Base-by-base conservation (phyloP, 805 yeast species). In the Yarrowia sp. region DNA sequence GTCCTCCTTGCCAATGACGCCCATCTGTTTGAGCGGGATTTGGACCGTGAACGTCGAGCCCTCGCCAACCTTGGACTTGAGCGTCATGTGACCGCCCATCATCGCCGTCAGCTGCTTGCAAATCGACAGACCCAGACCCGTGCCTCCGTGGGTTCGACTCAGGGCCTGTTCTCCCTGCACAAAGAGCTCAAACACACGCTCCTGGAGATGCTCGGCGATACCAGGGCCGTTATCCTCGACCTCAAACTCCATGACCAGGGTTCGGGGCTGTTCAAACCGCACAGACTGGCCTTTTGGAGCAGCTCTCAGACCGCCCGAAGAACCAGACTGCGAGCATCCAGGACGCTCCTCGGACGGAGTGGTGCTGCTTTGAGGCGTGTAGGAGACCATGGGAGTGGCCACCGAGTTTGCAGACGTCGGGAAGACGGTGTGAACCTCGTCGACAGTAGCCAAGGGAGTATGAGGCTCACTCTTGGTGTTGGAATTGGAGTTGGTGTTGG, bases 101-200 rank as follows among this genome's bases (percentile, higher is more conserved):
- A 92, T 85, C 19, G 84, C 85, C 0, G 97, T 96, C 70, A 94
- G 83, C 77, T 93, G 97, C 69, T 92, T 83, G 78, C 97, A 93
- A 75, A 94, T 93, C 0, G 88, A 84, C 61, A 94, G 82, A 0
- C 99, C 99, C 52, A 94, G 81, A 6, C 99, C 99, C 0, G 98
- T 92, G 70, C 99, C 99, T 68, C 97, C 97, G 75, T 61, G 66
- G 0, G 66, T 61, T 36, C 66, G 17, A 38, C 55, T 46, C 13
- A 93, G 82, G 0, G 97, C 92, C 76, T 92, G 97, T 74, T 94
- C 98, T 61, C 98, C 98, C 78, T 94, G 99, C 20, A 92, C 91
- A 79, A 94, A 94, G 1, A 97, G 97, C 74, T 94, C 97, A 77
- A 94, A 94, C 0, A 94, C 94, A 69, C 89, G 86, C 50, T 88